Conservation (phyloP, 768 basidiomycete species). For the Rubroboletus pulcherrimus region DNA sequence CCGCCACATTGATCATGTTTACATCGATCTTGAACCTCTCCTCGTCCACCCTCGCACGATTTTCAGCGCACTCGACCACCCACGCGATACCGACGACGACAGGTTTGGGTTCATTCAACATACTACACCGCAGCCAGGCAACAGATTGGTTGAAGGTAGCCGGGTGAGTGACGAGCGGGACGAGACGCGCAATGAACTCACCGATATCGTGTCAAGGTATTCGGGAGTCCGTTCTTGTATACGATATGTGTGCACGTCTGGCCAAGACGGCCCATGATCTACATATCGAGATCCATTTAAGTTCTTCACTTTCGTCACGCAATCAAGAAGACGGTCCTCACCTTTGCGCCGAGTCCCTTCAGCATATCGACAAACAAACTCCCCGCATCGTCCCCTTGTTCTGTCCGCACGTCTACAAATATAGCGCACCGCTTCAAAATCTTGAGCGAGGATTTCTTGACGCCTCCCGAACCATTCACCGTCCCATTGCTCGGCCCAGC, state of each 20-base stretch:
- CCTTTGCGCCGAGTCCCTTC: constrained; percentile 74
- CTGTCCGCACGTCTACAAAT: constrained; percentile 78
- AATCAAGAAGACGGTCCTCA: constrained; percentile 31
- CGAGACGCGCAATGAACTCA: constrained; percentile 27
- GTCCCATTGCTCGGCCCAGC: constrained; percentile 11
- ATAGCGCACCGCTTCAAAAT: constrained; percentile 71
- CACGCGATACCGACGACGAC: constrained; percentile 79
- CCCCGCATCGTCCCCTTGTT: constrained; percentile 77
- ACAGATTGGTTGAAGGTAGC: background rate
- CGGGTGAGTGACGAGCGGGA: background rate
- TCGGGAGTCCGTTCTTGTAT: constrained; percentile 76
- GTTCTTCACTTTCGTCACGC: background rate
- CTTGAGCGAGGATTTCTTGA: constrained; percentile 38
- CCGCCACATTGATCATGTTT: constrained; percentile 52
- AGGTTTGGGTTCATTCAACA: constrained; percentile 66
- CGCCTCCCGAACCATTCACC: constrained; percentile 22
- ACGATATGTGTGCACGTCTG: constrained; percentile 81
- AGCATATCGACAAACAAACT: constrained; percentile 82
- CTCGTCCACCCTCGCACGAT: constrained; percentile 61
- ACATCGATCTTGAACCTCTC: constrained; percentile 61
- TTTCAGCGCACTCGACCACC: constrained; percentile 85
- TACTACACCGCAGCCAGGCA: constrained; percentile 31
- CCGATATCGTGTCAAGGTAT: constrained; percentile 72
- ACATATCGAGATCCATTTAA: background rate
- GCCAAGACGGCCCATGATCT: constrained; percentile 65